Base-by-base conservation (phyloP, 1,284 basidiomycete species). In the Chalciporus sp. region DNA sequence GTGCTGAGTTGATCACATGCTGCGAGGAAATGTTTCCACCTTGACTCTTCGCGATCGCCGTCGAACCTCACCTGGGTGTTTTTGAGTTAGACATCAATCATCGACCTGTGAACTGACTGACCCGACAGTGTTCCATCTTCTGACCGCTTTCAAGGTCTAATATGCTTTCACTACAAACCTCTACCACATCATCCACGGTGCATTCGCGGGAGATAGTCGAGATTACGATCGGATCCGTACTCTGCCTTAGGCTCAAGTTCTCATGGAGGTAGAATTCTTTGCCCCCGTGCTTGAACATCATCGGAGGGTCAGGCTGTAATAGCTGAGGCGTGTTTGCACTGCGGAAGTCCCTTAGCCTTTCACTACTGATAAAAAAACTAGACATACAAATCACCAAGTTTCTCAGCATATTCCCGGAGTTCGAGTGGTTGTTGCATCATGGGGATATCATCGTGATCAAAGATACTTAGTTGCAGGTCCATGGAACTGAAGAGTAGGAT, bases 81-180 rank as follows among this genome's bases (percentile, higher is more conserved):
- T 27, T 42, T 49, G 23, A 60, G 51, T 19, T n/a, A 20, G 33
- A 16, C 14, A 35, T 16, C 14, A 16, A 45, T 35, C 28, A 49
- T 19, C 49, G 11, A 42, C 16, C 17, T 47, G 19, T 6, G 9
- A 42, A 37, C 29, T 17, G 33, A 55, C 56, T 53, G 67, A 88
- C 88, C 76, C 84, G 74, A 68, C 83, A 88, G 23, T 72, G 64
- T 23, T 77, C 75, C 33, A 71, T 73, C 60, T 78, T 80, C 57
- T 84, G 75, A 35, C 77, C 76, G 55, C 76, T 82, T 62, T 84
- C 85, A 26, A 83, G 67, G 61, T 90, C 83, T 20, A 81, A 57
- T 11, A 76, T 61, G 48, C 71, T 78, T 60, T 86, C 84, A 27
- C 59, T 74, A 27, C 73, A 54, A 11, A 70, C 63, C 39, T 58